Evolutionary conservation across 2,329 filamentous ascomycete genomes (phyloP), one percentile per base, ranked within the genome.

Genomic region (Knoxdaviesia capensis): DNA sequence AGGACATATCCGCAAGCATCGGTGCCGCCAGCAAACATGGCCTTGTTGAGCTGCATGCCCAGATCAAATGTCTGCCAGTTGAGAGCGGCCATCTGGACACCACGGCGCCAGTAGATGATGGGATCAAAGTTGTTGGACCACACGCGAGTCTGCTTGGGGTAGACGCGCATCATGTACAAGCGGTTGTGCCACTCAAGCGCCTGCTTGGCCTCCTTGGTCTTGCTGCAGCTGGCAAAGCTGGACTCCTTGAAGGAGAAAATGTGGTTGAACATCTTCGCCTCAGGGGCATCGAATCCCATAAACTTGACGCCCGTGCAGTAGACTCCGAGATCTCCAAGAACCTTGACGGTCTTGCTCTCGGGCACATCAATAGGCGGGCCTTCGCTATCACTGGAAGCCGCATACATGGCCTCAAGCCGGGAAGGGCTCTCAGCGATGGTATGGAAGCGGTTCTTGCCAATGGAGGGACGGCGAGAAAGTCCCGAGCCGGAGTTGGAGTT

Each of bases 51-150:
- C 55, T 96, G 88, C 73, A 94, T 90, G 38, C 87, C 85, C 11
- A 92, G 69, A 54, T 96, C 90, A 53, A 92, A 94, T 0, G 87
- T 96, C 60, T 98, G 90, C 88, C 90, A 96, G 60, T 98, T 98
- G 47, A 96, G 68, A 0, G 90, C 90, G 9, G 82, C 86, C 88
- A 98, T 96, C 60, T 98, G 90, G 11, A 94, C 90, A 32, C 90
- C 90, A 37, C 85, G 78, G 41, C 88, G 78, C 90, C 90, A 98
- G 56, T 90, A 93, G 47, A 80, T 77, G 48, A 94, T 71, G 1
- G 90, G 90, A 52, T 94, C 86, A 53, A 94, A 96, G 60, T 98
- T 98, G 51, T 80, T 84, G 1, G 90, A 96, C 33, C 74, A 76
- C 44, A 96, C 68, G 31, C 90, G 80, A 50, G 75, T 77, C 34